phyloP scores from a whole-genome alignment of 345 rosid genomes.

The Brassica nigra region DNA sequence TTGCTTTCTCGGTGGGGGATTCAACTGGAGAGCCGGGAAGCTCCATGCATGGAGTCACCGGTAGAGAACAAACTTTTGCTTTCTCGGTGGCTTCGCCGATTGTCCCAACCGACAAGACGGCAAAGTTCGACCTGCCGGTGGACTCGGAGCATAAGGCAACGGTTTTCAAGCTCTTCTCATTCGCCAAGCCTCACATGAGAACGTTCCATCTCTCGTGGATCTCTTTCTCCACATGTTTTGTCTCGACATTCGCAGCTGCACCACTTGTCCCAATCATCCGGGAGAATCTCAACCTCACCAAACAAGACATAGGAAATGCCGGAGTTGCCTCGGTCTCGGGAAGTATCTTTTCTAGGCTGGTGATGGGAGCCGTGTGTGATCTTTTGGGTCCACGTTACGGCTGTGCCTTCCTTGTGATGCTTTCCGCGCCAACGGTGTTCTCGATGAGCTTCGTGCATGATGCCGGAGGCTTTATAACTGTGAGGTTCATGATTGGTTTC shows the following conservation, averaged over 20 bases:
- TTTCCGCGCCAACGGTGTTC: conserved; percentile 67
- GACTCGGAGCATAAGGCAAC: conserved; percentile 73
- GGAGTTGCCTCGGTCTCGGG: conserved; percentile 79
- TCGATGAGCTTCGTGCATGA: conserved; percentile 56
- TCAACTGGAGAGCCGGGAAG: conserved; percentile 53
- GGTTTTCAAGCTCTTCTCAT: conserved; percentile 60
- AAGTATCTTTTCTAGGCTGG: conserved; percentile 70
- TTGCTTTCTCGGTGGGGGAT: conserved; percentile 56
- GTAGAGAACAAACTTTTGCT: conserved; percentile 59
- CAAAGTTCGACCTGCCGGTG: conserved; percentile 62
- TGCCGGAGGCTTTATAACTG: conserved; percentile 56
- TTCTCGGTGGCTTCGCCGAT: conserved; percentile 59
- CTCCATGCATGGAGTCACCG: conserved; percentile 75
- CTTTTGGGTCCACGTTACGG: conserved; percentile 66
- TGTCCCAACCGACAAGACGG: conserved; percentile 50
- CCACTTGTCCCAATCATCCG: conserved; percentile 79
- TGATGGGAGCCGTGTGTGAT: conserved; percentile 73
- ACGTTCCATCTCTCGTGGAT: conserved; percentile 84
- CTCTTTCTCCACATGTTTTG: conserved; percentile 77
- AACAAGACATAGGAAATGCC: conserved; percentile 62
- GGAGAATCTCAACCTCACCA: conserved; percentile 63
- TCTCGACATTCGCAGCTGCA: conserved; percentile 83
- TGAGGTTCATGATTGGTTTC: conserved; percentile 40
- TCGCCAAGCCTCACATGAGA: conserved; percentile 75
- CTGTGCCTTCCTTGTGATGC: conserved; percentile 66